Percentiles rank a stretch among this genome's conserved stretches.
Evolutionary conservation across 441 rosid species (phyloP).

Genomic region (Gossypium lobatum): DNA sequence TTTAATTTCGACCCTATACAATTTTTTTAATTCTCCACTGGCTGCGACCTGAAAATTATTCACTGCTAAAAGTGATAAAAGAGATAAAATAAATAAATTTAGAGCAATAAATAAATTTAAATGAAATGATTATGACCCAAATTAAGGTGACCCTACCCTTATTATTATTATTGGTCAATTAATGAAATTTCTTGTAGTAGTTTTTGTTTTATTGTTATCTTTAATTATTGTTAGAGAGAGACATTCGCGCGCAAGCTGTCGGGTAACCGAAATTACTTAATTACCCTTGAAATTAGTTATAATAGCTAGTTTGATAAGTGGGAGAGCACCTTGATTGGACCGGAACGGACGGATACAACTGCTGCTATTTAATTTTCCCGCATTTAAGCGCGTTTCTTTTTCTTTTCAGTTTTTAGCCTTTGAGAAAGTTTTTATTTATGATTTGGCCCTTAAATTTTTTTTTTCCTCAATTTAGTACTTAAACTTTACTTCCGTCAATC

Average conservation of each 20-base stretch:
- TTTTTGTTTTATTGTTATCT: neutral
- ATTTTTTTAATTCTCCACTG: no score
- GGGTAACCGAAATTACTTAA: neutral
- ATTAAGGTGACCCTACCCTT: neutral
- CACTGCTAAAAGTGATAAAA: neutral
- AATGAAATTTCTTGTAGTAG: neutral
- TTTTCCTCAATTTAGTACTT: neutral
- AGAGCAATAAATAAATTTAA: neutral
- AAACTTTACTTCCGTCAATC: no score
- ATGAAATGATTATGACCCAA: neutral
- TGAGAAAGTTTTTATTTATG: no score
- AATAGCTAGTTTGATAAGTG: neutral
- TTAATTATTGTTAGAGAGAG: neutral
- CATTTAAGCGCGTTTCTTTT: no score
- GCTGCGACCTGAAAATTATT: no score
- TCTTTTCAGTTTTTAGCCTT: no score
- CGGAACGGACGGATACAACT: neutral
- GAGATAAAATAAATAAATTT: neutral
- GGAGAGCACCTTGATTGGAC: neutral
- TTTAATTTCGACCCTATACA: no score
- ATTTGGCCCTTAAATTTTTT: neutral
- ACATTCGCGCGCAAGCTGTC: conserved; percentile 29
- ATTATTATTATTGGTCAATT: neutral
- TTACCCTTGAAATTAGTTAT: neutral
- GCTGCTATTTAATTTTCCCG: neutral